A percentile compares a stretch with the other conserved stretches of the same genome.
Conservation (phyloP, 352 stramenopile genomes). For the Globisporangium viniferum region DNA sequence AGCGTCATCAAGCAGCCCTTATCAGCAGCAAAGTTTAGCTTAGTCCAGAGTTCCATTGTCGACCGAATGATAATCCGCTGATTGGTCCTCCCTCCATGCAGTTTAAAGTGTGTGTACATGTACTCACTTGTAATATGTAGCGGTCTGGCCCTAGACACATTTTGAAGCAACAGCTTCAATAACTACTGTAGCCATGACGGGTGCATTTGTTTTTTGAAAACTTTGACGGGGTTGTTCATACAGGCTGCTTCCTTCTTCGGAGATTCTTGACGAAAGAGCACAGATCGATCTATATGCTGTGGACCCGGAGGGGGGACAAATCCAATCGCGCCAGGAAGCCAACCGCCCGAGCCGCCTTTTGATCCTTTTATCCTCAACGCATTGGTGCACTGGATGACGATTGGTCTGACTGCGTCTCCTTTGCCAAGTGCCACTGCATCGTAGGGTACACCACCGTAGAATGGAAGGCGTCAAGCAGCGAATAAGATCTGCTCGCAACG, state of each 20-base stretch:
- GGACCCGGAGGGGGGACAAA: background rate
- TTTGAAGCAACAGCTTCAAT: background rate
- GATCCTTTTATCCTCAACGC: background rate
- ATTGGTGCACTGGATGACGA: background rate
- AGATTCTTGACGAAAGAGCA: too few species aligned
- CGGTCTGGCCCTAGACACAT: background rate
- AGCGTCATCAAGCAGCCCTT: background rate
- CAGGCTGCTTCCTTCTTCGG: too few species aligned
- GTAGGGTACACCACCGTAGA: background rate
- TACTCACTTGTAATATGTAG: background rate
- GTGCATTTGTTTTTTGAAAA: too few species aligned
- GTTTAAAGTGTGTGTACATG: background rate
- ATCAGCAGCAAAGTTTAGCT: background rate
- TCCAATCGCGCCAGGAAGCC: background rate
- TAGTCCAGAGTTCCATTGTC: background rate
- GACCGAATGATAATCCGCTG: background rate
- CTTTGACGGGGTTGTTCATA: too few species aligned
- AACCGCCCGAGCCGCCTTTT: background rate
- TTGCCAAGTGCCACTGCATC: background rate
- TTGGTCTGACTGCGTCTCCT: background rate
- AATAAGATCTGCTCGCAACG: background rate
- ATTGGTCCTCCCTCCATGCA: background rate
- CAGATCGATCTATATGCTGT: too few species aligned
- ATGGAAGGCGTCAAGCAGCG: background rate
- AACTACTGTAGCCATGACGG: too few species aligned